Evolutionary conservation across 2,329 filamentous ascomycete species (phyloP), one percentile per base, ranked within the genome.

Genomic region (Aspergillus sp.): DNA sequence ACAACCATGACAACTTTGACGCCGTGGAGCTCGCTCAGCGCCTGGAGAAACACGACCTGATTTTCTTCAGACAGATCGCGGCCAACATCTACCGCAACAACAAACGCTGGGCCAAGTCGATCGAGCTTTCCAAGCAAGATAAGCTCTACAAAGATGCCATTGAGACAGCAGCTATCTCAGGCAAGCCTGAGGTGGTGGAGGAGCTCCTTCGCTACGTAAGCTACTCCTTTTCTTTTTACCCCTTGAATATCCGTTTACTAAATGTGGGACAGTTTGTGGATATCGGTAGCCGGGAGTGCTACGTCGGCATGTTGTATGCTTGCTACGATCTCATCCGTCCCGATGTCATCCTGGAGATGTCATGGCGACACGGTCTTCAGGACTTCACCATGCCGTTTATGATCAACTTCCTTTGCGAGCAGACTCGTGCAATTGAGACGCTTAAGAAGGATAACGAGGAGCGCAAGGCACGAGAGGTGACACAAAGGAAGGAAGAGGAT

Each of bases 371-470:
- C 76, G 92, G 93, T 63, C 89, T 99, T 45, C 88, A 89, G 72
- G 95, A 99, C 82, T 99, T 97, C 81, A 96, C 93, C 52, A 99
- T 99, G 96, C 95, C 95, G 19, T 99, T 96, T 84, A 96, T 99
- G 92, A 98, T 99, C 86, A 99, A 98, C 83, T 91, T 96, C 83
- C 84, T 99, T 66, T 88, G 89, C 69, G 93, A 97, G 79, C 93
- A 98, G 81, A 93, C 92, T 45, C 88, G 90, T 68, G 90, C 96
- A 60, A 90, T 99, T 69, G 87, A 93, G 62, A 77, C 84, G 62
- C 86, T 99, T 64, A 96, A 96, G 85, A 91, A 92, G 65, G 96
- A 99, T 80, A 99, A 98, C 74, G 96, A 99, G 79, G 91, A 93
- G 75, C 90, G 93, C 73, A 97, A 97, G 78, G 79, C 82, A 19